Evolutionary conservation across 2,329 filamentous ascomycete genomes (phyloP), one percentile per base, ranked within the genome.

Genomic region (Xylaria hypoxylon): DNA sequence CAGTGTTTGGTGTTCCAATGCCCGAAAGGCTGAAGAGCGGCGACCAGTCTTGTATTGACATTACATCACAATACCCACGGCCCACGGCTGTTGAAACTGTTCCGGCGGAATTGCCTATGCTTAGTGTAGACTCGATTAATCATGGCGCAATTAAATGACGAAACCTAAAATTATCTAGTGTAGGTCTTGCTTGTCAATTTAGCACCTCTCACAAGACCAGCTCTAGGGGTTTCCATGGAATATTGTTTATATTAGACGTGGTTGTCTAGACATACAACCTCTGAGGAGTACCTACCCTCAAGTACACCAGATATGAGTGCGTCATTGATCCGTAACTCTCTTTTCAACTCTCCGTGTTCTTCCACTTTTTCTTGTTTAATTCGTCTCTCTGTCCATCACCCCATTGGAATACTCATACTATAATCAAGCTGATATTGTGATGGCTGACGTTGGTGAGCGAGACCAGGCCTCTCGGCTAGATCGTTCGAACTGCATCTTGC

Each of bases 401-500:
- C 10, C 11, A 53, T 48, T 31, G 7, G 4, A 17, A 38, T 15
- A 38, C 11, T 38, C 22, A 53, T 26, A 45, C 26, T 26, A 38
- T 44, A 17, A 10, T 22, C 22, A n/a, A 45, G 38, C 51, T 62
- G 13, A 45, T 35, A 24, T 48, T n/a, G 17, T 24, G 2, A 68
- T 64, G 60, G 58, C 63, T 56, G 42, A 64, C 40, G 17, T 63
- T 52, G 13, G 15, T 53, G 59, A 68, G 38, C 57, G 60, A 64
- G 57, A 67, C 42, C 63, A 67, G 42, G n/a, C 58, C 33, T 28
- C 24, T 47, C 61, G 63, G 40, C 55, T 67, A 11, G 68, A 70
- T 56, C 63, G 66, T 53, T 68, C 64, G 6, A 70, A 63, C 40
- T 70, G 68, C 31, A 65, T 68, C 53, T 45, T 70, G 26, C 58